phyloP scores from a whole-genome alignment of 2,329 filamentous ascomycete genomes.

The Bimuria novae-zelandiae region DNA sequence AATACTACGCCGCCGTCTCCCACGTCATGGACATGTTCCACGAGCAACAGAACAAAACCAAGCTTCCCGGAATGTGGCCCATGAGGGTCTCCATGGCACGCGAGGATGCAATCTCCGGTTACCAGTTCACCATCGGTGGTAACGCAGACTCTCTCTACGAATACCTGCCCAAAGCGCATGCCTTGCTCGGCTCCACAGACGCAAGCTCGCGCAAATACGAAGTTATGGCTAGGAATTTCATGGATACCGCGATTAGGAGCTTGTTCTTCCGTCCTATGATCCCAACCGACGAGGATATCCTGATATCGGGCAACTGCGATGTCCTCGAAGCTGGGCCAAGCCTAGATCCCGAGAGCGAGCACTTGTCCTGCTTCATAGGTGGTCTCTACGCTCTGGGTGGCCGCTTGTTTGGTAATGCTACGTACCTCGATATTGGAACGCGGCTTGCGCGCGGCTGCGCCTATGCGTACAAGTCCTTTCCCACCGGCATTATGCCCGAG shows the following conservation, averaged over 20 bases:
- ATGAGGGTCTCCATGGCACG: slow-evolving; percentile 57
- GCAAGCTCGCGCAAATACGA: slow-evolving; percentile 51
- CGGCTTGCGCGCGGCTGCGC: slow-evolving; percentile 64
- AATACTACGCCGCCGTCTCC: slow-evolving; percentile 88
- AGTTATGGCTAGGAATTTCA: slow-evolving; percentile 59
- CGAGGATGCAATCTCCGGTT: slow-evolving; percentile 34
- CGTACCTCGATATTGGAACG: slow-evolving; percentile 58
- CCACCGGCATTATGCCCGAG: slow-evolving; percentile 65
- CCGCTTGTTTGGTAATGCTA: slow-evolving; percentile 57
- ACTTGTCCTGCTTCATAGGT: slow-evolving; percentile 63
- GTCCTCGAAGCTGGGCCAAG: slow-evolving; percentile 31
- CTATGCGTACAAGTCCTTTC: slow-evolving; percentile 62
- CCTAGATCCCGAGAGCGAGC: slow-evolving; percentile 56
- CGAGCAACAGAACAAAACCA: slow-evolving; percentile 71
- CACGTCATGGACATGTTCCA: slow-evolving; percentile 82
- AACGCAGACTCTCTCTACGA: slow-evolving; percentile 44
- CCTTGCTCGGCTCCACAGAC: slow-evolving; percentile 51
- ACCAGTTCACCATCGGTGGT: slow-evolving; percentile 39
- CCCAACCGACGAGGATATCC: slow-evolving; percentile 50
- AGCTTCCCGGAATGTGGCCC: slow-evolving; percentile 80
- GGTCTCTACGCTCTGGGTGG: slow-evolving; percentile 64
- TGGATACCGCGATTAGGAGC: slow-evolving; percentile 49
- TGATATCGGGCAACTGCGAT: slow-evolving; percentile 52
- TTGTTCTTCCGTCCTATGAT: slow-evolving; percentile 56
- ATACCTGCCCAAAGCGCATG: slow-evolving; percentile 53